Conservation (phyloP, 176 grass and related monocot species). For the Rhynchospora breviuscula region DNA sequence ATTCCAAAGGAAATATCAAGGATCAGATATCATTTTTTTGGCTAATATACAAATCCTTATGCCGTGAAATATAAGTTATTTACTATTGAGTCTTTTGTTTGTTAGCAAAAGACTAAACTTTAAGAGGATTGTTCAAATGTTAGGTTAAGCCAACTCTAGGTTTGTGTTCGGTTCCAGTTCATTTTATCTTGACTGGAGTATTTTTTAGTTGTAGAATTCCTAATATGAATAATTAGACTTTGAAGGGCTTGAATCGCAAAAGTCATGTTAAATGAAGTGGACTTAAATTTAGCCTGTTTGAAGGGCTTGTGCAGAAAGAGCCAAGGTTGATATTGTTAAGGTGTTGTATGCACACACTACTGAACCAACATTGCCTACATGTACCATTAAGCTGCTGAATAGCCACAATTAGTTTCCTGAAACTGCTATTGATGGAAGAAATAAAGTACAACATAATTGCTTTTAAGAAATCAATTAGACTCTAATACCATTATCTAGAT, state of each 20-base stretch:
- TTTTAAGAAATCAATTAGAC: not conserved
- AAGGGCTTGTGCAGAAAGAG: not conserved
- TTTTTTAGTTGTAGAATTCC: not conserved
- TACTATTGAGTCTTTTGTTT: not conserved
- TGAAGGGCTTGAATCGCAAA: not conserved
- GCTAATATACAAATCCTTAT: not conserved
- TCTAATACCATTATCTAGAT: not conserved
- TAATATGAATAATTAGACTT: conserved; percentile 8
- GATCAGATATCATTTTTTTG: not conserved
- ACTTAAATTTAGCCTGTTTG: not conserved
- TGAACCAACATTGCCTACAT: not conserved
- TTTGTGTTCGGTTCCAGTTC: not conserved
- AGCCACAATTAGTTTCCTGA: not conserved
- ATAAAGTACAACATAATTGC: not conserved
- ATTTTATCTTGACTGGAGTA: conserved; percentile 8
- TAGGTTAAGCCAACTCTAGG: not conserved
- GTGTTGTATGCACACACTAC: not conserved
- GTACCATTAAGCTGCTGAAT: not conserved
- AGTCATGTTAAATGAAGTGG: not conserved
- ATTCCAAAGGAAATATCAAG: not conserved
- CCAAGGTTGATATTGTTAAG: not conserved
- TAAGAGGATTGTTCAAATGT: not conserved
- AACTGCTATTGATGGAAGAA: not conserved
- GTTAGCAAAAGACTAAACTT: not conserved
- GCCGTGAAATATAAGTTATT: not conserved